Conservation (phyloP, 2,329 filamentous ascomycete genomes). For the Dothidotthia symphoricarpi region DNA sequence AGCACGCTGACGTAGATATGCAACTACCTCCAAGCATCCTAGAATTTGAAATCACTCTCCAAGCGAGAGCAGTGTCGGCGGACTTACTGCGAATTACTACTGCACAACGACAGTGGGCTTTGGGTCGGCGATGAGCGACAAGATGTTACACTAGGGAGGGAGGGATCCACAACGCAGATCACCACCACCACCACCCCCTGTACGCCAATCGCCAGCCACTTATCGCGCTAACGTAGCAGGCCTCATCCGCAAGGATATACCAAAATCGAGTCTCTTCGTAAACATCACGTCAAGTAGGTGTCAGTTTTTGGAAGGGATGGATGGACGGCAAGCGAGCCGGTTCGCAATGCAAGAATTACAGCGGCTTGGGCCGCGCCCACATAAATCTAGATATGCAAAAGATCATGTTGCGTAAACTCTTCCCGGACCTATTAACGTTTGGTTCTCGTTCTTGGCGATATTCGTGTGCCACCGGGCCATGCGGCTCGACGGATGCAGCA, state of each 20-base stretch:
- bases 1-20: too few species aligned
- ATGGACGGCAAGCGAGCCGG: constrained; percentile 27
- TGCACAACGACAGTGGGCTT: too few species aligned
- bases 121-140: background rate
- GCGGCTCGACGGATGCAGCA: constrained; percentile 21
- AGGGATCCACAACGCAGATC: background rate
- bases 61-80: too few species aligned
- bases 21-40: too few species aligned
- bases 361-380: constrained; percentile 32
- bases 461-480: constrained; percentile 33
- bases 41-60: too few species aligned
- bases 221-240: background rate
- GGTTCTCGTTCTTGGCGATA: constrained; percentile 34
- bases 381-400: constrained; percentile 20
- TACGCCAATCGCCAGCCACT: background rate
- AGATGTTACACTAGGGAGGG: background rate
- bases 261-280: background rate
- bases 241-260: background rate
- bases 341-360: constrained; percentile 17
- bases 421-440: constrained; percentile 18
- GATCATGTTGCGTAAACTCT: constrained; percentile 21
- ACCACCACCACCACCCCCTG: too few species aligned
- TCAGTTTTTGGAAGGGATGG: constrained; percentile 9
- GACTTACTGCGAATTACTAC: too few species aligned
- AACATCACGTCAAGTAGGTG: background rate